Base-by-base conservation (phyloP, 106 monocot species). In the Allium sativum region DNA sequence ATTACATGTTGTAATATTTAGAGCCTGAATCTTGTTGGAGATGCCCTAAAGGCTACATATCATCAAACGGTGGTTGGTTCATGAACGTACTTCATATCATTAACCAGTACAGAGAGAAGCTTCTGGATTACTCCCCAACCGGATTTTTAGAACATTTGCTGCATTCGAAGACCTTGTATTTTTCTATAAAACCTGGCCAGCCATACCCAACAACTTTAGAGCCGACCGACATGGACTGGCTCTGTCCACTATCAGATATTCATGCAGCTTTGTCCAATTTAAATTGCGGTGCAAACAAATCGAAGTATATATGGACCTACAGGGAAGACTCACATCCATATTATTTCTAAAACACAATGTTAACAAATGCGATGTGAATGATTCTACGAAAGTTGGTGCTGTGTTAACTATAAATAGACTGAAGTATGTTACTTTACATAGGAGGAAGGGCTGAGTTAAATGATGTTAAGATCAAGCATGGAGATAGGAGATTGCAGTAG, bases 21-120 rank as follows among this genome's bases (percentile, higher is more conserved):
- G n/a, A n/a, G n/a, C n/a, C n/a, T n/a, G n/a, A n/a, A n/a, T n/a
- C n/a, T n/a, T n/a, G n/a, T n/a, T n/a, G n/a, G n/a, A n/a, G n/a
- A n/a, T n/a, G n/a, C n/a, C n/a, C n/a, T 11, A 88, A 88, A 64
- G 77, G 79, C 42, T 88, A 88, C 75, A 78, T 88, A 62, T 83
- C 88, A 44, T 88, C 88, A 6, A 83, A 88, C 51, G 83, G 83
- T 15, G 74, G 73, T 9, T 88, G 88, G 87, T 82, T 87, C 82
- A 82, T 87, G 87, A 79, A 82, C 77, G 82, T 80, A 47, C 82
- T 87, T 72, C 80, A 88, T 54, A 80, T 88, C 56, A 83, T 80
- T 45, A 80, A 83, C 55, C 72, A 55, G 16, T 40, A 51, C 45
- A 77, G 80, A 44, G 64, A 63, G 62, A 88, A 83, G 67, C 72